phyloP scores from a whole-genome alignment of 208 protist species.

The Herpetomonas muscarum region DNA sequence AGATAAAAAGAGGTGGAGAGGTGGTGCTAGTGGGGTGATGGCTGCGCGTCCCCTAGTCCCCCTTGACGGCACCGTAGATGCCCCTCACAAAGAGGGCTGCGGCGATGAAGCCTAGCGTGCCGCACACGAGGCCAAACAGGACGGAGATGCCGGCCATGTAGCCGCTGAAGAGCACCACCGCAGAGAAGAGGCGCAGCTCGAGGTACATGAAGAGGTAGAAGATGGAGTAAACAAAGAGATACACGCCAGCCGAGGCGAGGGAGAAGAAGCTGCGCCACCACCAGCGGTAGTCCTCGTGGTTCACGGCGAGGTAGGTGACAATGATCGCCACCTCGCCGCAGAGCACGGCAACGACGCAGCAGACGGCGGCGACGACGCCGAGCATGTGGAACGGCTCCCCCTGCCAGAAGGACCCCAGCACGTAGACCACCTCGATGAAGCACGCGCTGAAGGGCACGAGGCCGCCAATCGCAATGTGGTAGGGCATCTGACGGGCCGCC shows the following conservation, averaged over 20 bases:
- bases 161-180: slow-evolving; percentile 63
- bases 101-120: slow-evolving; percentile 70
- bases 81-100: slow-evolving; percentile 65
- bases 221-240: slow-evolving; percentile 92
- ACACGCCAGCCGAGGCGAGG: slow-evolving; percentile 69
- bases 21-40: too few relatives aligned
- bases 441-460: slow-evolving; percentile 96
- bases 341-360: slow-evolving; percentile 90
- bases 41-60: slow-evolving; percentile 21
- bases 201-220: slow-evolving; percentile 86
- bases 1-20: too few relatives aligned
- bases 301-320: slow-evolving; percentile 96
- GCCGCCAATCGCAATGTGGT: slow-evolving; percentile 39
- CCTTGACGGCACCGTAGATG: slow-evolving; percentile 72
- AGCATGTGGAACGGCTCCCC: slow-evolving; percentile 95
- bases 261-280: slow-evolving; percentile 96
- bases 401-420: slow-evolving; percentile 91
- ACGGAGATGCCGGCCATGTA: slow-evolving; percentile 69
- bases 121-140: slow-evolving; percentile 54
- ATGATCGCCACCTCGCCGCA: slow-evolving; percentile 96
- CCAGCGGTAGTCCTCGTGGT: slow-evolving; percentile 95
- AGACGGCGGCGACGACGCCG: slow-evolving; percentile 93
- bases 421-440: slow-evolving; percentile 97
- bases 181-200: slow-evolving; percentile 47
- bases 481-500: slow-evolving; percentile 15